Percentiles rank a stretch among this genome's conserved stretches.
Conservation (phyloP, 2,329 filamentous ascomycete species). For the Aspergillus sp. region DNA sequence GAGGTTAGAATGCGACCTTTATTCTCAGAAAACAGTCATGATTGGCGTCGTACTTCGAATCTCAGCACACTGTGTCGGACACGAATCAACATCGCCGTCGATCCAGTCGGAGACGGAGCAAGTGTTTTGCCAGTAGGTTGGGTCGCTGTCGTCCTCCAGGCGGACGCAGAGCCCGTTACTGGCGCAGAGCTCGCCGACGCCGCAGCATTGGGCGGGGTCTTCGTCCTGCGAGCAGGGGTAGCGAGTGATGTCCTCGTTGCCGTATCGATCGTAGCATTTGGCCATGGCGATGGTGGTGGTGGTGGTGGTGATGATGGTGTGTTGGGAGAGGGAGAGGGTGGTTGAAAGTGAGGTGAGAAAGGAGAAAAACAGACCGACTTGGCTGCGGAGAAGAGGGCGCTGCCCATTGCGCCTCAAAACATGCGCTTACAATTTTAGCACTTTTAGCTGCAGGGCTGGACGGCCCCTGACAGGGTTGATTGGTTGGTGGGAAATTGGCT, state of each 20-base stretch:
- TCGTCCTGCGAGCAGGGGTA: background rate
- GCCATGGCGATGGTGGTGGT: background rate
- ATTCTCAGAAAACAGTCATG: too few species aligned
- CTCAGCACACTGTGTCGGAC: background rate
- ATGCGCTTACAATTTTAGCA: background rate
- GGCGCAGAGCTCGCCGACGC: background rate
- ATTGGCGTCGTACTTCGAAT: background rate
- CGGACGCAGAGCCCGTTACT: conserved; percentile 4
- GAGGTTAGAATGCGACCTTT: too few species aligned
- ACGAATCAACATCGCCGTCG: background rate
- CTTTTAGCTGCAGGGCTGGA: background rate
- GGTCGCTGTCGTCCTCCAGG: background rate
- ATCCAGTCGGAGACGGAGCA: background rate
- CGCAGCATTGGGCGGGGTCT: conserved; percentile 2
- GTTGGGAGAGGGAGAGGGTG: background rate
- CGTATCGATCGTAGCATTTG: background rate
- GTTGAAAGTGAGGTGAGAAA: background rate
- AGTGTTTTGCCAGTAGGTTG: background rate
- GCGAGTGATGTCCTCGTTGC: background rate
- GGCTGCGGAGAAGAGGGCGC: background rate
- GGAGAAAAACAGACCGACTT: background rate
- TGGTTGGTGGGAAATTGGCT: background rate
- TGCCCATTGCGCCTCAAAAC: background rate
- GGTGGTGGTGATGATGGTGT: background rate
- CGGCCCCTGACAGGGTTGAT: background rate